Percentiles rank a stretch among this genome's conserved stretches.
Conservation (phyloP, 2,329 filamentous ascomycete genomes). For the Pseudocercospora pini-densiflorae region DNA sequence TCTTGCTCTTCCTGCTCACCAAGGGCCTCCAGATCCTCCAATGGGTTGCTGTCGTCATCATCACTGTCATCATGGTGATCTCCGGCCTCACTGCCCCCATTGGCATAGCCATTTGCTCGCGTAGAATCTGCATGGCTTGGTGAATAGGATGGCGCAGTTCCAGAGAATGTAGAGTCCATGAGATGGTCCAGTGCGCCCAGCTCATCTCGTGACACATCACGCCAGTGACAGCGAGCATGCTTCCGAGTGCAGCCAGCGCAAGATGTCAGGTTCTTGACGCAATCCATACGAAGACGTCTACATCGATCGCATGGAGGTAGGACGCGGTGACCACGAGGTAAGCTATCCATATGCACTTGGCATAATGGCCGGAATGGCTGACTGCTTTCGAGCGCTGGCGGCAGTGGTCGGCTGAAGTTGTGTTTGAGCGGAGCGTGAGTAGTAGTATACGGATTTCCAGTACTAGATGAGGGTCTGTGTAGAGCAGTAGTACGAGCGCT, state of each 20-base stretch:
- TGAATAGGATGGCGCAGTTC: background rate
- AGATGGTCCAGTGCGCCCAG: slow-evolving; percentile 39
- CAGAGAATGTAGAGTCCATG: slow-evolving; percentile 31
- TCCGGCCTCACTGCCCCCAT: slow-evolving; percentile 27
- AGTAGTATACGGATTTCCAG: slow-evolving; percentile 22
- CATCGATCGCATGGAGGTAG: slow-evolving; percentile 85
- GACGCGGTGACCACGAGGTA: slow-evolving; percentile 74
- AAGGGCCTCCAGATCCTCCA: slow-evolving; percentile 41
- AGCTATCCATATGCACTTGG: slow-evolving; percentile 70
- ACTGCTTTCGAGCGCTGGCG: slow-evolving; percentile 40
- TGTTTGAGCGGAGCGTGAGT: slow-evolving; percentile 36
- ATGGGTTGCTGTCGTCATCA: slow-evolving; percentile 41
- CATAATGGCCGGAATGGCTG: slow-evolving; percentile 44
- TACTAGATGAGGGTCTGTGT: slow-evolving; percentile 35
- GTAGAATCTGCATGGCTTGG: slow-evolving; percentile 10
- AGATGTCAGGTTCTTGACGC: slow-evolving; percentile 82
- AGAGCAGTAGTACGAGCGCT: slow-evolving; percentile 13
- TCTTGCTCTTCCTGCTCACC: slow-evolving; percentile 40
- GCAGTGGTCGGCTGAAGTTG: slow-evolving; percentile 44
- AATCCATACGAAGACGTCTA: slow-evolving; percentile 77
- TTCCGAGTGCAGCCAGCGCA: slow-evolving; percentile 89
- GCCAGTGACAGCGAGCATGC: slow-evolving; percentile 87
- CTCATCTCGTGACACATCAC: slow-evolving; percentile 77
- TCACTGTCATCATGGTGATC: slow-evolving; percentile 36
- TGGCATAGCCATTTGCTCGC: slow-evolving; percentile 29